Base-by-base conservation (phyloP, 2,329 filamentous ascomycete genomes). In the Hypoxylon sp. region DNA sequence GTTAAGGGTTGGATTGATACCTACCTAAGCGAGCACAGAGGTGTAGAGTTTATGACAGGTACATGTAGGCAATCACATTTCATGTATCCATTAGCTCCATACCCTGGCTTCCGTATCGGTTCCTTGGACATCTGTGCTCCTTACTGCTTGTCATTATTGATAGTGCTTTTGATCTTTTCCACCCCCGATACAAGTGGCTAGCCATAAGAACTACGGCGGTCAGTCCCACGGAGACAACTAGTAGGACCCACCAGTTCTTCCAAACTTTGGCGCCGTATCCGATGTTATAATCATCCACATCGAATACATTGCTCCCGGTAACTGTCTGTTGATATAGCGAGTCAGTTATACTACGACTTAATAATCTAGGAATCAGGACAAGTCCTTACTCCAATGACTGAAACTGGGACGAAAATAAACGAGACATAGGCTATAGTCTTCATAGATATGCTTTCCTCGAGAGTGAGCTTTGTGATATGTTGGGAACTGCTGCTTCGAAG, bases 181-280 rank as follows among this genome's bases (percentile, higher is more conserved):
- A 19, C 17, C n/a, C 7, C 26, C 26, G 32, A 23, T 42, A 42
- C 27, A 32, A 4, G 3, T 21, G 4, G 9, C 26, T 27, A 3
- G 17, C n/a, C 2, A 7, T 12, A 4, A 23, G 17, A 32, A 51
- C 49, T 20, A n/a, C 5, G 7, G 15, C 9, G 12, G 45, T 50
- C 11, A 50, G 16, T 16, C 16, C 7, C n/a, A 20, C 9, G 9
- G 40, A 7, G 13, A 50, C 21, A 15, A 42, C 7, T n/a, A 38
- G 12, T 4, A 51, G 25, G 7, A 38, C 29, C 51, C 51, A 50
- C 40, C 45, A 42, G 7, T 55, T 13, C 8, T 26, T 23, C 44
- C 51, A 54, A 4, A 15, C 40, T 8, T 16, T 31, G 15, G 40
- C 34, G 3, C 37, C 36, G 6, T 26, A 12, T n/a, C 51, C 35